A percentile compares a stretch with the other conserved stretches of the same genome.
Conservation (phyloP, 176 grass and related monocot species). For the Puccinellia tenuiflora region DNA sequence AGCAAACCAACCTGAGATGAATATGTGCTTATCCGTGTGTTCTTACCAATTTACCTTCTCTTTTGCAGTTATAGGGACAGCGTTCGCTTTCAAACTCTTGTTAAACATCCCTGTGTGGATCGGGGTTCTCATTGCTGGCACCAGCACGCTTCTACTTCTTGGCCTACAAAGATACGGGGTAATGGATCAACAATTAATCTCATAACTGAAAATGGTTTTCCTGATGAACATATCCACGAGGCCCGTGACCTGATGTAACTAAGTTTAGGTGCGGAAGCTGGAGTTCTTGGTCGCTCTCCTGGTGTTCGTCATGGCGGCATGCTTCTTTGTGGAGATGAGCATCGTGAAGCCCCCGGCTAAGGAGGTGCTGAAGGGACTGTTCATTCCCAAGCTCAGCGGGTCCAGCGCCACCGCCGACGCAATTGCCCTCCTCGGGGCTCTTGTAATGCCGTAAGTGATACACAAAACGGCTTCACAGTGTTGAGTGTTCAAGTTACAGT, state of each 20-base stretch:
- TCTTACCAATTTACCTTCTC: background rate
- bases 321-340: constrained; percentile 72
- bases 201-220: background rate
- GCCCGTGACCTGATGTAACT: background rate
- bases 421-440: constrained; percentile 73
- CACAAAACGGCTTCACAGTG: background rate
- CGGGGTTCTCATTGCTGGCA: constrained; percentile 86
- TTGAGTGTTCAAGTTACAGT: background rate
- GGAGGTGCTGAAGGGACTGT: constrained; percentile 65
- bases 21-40: background rate
- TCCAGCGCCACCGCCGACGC: constrained; percentile 52
- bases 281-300: constrained; percentile 53
- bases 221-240: background rate
- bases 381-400: constrained; percentile 52
- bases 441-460: constrained; percentile 75
- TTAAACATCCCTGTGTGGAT: constrained; percentile 81
- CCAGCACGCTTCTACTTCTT: constrained; percentile 71
- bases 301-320: constrained; percentile 64
- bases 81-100: constrained; percentile 78
- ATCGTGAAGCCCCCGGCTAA: constrained; percentile 58
- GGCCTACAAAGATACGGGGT: constrained; percentile 87
- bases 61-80: constrained; percentile 69
- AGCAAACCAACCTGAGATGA: no score
- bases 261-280: constrained; percentile 53
- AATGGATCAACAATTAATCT: background rate